Conservation (phyloP, 257 asterid species). For the Marsdenia floribunda region DNA sequence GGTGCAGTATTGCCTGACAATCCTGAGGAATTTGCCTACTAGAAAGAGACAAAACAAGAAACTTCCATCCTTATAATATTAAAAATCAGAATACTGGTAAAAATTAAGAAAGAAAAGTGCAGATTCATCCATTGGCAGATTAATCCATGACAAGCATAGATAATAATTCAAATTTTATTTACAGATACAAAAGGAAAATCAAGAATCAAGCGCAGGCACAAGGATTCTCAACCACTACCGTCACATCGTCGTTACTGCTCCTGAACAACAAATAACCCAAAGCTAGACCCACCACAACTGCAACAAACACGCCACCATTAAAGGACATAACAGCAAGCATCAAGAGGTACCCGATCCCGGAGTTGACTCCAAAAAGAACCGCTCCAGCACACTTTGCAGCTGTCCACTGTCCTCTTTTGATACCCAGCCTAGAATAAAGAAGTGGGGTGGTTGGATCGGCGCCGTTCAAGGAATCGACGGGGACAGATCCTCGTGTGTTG, state of each 20-base stretch:
- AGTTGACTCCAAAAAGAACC: constrained; percentile 52
- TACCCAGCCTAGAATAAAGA: constrained; percentile 26
- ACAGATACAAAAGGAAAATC: background rate
- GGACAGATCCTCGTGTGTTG: constrained; percentile 6
- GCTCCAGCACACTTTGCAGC: constrained; percentile 44
- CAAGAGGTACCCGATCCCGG: constrained; percentile 76
- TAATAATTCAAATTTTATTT: background rate
- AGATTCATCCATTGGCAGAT: background rate
- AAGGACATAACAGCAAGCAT: constrained; percentile 91
- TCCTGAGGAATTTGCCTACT: background rate
- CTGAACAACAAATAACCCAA: constrained; percentile 64
- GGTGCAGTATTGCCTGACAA: background rate
- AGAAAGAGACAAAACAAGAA: background rate
- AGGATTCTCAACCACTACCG: constrained; percentile 45
- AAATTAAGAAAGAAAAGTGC: background rate
- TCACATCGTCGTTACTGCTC: constrained; percentile 44
- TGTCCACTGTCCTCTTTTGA: constrained; percentile 20
- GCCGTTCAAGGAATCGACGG: background rate
- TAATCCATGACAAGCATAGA: background rate
- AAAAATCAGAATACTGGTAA: background rate
- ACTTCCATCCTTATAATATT: background rate
- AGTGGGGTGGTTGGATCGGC: constrained; percentile 32
- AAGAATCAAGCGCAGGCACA: constrained; percentile 58
- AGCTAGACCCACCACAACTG: constrained; percentile 61
- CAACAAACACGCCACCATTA: constrained; percentile 75